Evolutionary conservation across 768 basidiomycete genomes (phyloP).

Genomic region (Brasilioporus rufonigricans): DNA sequence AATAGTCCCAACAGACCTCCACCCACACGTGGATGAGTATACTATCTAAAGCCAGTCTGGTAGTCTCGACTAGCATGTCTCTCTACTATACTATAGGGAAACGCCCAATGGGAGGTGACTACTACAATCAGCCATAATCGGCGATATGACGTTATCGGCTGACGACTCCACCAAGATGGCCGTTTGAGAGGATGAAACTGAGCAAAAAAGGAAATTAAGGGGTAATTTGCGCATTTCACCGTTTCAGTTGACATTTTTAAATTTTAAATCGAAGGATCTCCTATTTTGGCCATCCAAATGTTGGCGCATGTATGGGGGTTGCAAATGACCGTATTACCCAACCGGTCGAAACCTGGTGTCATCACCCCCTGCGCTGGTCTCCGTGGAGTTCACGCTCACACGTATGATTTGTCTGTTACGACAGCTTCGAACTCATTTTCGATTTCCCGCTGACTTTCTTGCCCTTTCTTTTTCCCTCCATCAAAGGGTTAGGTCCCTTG

Average conservation of each 20-base stretch:
- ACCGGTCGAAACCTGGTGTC: background rate
- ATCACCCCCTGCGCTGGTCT: background rate
- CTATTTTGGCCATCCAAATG: background rate
- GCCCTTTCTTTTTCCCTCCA: background rate
- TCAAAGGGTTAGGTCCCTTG: background rate
- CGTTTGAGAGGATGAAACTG: background rate
- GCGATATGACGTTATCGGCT: background rate
- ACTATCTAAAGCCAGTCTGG: no score
- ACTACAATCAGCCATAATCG: no score
- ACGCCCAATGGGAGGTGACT: no score
- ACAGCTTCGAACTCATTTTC: slow-evolving; percentile 5
- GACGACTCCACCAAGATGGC: background rate
- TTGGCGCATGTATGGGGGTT: background rate
- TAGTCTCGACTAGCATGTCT: no score
- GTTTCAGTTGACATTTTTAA: background rate
- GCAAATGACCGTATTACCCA: no score
- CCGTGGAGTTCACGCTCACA: background rate
- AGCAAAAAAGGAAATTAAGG: background rate
- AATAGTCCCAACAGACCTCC: background rate
- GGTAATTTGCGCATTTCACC: background rate
- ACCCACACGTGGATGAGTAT: background rate
- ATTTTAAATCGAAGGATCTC: background rate
- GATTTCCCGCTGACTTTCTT: background rate
- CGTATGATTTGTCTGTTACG: slow-evolving; percentile 11
- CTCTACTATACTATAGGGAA: no score